These are phyloP conservation scores for Prunus persica DNA, from an alignment of 306 rosid species.

Conservation along the genomic window DNA sequence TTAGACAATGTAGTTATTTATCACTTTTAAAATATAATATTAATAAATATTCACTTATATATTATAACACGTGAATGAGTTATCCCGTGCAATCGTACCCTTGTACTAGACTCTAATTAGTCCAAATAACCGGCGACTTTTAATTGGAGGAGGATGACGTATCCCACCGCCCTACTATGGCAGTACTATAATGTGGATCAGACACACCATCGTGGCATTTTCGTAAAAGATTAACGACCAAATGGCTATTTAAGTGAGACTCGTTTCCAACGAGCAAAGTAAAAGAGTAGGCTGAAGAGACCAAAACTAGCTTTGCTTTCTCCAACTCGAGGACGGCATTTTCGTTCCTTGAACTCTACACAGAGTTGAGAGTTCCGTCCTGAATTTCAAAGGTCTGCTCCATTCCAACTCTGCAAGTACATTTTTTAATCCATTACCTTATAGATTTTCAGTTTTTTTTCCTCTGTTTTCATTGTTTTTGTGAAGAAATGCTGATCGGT, in stretches of 20 bases:
- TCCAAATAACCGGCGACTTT: no score
- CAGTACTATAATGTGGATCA: neutral
- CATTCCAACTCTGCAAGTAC: neutral
- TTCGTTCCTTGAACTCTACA: neutral
- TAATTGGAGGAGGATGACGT: neutral
- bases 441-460: neutral
- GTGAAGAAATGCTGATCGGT: neutral
- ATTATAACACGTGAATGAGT: no score
- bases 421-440: neutral
- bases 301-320: neutral
- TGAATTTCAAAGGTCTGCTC: constrained; percentile 32
- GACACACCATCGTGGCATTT: constrained; percentile 23
- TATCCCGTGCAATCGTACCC: no score
- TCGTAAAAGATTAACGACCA: neutral
- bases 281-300: neutral
- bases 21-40: no score
- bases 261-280: neutral
- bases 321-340: neutral
- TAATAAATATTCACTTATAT: no score
- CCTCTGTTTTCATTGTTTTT: neutral
- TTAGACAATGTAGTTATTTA: no score
- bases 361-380: constrained; percentile 9
- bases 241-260: neutral
- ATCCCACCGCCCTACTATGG: neutral
- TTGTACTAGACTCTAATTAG: no score